These are phyloP conservation scores for Scenedesmus sp. DNA, from an alignment of 163 green algal genomes.

Conservation along the genomic window DNA sequence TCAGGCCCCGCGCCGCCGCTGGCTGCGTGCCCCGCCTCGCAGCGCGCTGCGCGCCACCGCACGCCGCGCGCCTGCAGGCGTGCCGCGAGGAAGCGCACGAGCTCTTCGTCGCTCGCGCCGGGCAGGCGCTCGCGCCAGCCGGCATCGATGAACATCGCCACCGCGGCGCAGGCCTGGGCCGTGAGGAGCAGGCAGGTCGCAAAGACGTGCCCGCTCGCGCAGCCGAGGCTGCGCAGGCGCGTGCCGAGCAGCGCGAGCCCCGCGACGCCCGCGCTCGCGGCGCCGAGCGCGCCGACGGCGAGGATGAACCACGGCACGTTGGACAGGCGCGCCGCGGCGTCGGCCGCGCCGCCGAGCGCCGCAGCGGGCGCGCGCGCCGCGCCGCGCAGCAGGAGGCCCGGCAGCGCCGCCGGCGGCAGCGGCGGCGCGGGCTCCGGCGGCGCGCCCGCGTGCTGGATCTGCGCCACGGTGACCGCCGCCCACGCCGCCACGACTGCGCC, in stretches of 20 bases:
- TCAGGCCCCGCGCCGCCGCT: neutral
- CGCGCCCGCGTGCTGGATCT: conserved; percentile 3
- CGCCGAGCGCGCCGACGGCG: conserved; percentile 17
- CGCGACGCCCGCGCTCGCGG: conserved; percentile 1
- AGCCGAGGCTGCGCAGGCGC: conserved; percentile 30
- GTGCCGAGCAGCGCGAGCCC: conserved; percentile 4
- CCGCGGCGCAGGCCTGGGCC: conserved; percentile 26
- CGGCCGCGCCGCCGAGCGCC: conserved; percentile 3
- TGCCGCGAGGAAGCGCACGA: conserved; percentile 14
- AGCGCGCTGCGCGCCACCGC: no score
- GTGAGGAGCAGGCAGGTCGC: conserved; percentile 43
- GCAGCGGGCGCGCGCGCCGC: neutral
- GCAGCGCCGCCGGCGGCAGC: neutral
- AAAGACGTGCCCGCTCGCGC: conserved; percentile 22
- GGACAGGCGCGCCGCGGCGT: neutral
- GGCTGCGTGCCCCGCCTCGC: neutral
- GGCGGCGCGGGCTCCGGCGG: neutral
- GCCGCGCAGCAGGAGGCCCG: neutral
- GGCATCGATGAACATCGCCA: conserved; percentile 28
- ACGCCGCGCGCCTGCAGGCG: conserved; percentile 17
- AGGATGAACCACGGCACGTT: conserved; percentile 38
- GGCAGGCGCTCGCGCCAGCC: conserved; percentile 34
- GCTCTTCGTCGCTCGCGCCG: conserved; percentile 22
- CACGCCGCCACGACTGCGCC: conserved; percentile 4
- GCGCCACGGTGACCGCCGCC: neutral